phyloP scores from a whole-genome alignment of 768 basidiomycete species.

The Termitomyces eurrhizus region DNA sequence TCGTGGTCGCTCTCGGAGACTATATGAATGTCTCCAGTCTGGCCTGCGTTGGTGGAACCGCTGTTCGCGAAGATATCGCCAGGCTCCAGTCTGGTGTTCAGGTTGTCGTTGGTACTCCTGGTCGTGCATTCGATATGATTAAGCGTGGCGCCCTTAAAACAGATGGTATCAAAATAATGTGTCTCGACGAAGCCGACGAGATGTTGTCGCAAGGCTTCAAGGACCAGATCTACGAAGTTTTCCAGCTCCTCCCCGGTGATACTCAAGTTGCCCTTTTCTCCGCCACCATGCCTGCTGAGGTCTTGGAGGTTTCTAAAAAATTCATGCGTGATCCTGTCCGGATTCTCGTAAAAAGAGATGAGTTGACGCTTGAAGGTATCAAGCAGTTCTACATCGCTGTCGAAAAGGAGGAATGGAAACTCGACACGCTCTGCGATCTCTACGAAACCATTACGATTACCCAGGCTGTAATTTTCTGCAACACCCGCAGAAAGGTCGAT shows the following conservation, averaged over 20 bases:
- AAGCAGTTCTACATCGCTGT: conserved; percentile 99
- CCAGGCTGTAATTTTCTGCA: conserved; percentile 99
- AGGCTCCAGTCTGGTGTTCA: conserved; percentile 93
- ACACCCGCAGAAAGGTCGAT: conserved; percentile 98
- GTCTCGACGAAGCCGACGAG: conserved; percentile 98
- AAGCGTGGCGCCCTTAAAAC: conserved; percentile 87
- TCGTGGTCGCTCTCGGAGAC: conserved; percentile 94
- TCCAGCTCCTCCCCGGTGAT: conserved; percentile 94
- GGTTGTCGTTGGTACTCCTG: conserved; percentile 94
- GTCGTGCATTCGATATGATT: conserved; percentile 98
- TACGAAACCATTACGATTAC: conserved; percentile 99
- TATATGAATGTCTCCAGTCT: conserved; percentile 96
- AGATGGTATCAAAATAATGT: conserved; percentile 89
- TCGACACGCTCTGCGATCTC: conserved; percentile 97
- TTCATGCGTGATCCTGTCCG: conserved; percentile 98
- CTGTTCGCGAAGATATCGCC: conserved; percentile 96
- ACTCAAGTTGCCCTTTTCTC: conserved; percentile 97
- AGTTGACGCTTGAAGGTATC: conserved; percentile 98
- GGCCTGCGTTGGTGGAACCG: conserved; percentile 97
- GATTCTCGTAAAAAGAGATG: conserved; percentile 98
- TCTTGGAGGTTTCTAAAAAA: conserved; percentile 97
- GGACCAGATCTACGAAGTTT: conserved; percentile 98
- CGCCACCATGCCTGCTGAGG: conserved; percentile 96
- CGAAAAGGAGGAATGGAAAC: conserved; percentile 99
- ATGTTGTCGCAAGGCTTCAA: conserved; percentile 99